phyloP scores from a whole-genome alignment of 2,329 filamentous ascomycete species.

The Venturia aucupariae region DNA sequence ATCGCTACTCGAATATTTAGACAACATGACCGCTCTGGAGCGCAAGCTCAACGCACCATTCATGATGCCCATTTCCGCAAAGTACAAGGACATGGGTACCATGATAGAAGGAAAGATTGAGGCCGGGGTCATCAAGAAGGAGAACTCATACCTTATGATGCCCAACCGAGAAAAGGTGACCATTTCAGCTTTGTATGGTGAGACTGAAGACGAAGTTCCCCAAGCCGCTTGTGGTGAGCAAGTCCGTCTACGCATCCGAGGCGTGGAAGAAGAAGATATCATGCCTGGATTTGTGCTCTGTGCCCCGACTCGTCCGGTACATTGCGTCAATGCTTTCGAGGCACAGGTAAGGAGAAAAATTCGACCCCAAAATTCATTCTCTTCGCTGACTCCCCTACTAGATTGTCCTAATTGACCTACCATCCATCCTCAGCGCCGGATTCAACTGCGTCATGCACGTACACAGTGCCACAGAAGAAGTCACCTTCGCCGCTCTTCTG shows the following conservation, averaged over 20 bases:
- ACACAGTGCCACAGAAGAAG: constrained; percentile 94
- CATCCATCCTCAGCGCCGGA: constrained; percentile 84
- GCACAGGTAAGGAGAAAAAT: constrained; percentile 36
- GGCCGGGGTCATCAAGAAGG: constrained; percentile 88
- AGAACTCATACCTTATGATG: constrained; percentile 83
- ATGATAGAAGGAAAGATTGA: constrained; percentile 98
- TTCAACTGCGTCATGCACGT: constrained; percentile 98
- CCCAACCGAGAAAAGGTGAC: constrained; percentile 78
- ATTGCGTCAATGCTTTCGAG: constrained; percentile 83
- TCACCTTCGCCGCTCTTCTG: constrained; percentile 78
- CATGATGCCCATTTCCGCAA: constrained; percentile 97
- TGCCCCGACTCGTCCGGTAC: constrained; percentile 85
- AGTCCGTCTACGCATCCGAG: constrained; percentile 81
- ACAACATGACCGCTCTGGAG: constrained; percentile 83
- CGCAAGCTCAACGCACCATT: constrained; percentile 96
- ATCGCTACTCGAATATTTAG: constrained; percentile 90
- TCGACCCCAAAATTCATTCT: neutral
- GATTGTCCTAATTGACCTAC: constrained; percentile 88
- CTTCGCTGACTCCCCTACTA: constrained; percentile 39
- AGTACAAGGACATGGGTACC: constrained; percentile 95
- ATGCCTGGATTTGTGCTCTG: constrained; percentile 92
- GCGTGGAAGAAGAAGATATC: constrained; percentile 96
- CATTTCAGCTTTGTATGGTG: constrained; percentile 80
- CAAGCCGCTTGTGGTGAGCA: constrained; percentile 88
- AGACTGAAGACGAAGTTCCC: constrained; percentile 85